Percentiles rank a stretch among this genome's conserved stretches.
phyloP scores from a whole-genome alignment of 164 flowering plant species.

The Stephania yunnanensis region DNA sequence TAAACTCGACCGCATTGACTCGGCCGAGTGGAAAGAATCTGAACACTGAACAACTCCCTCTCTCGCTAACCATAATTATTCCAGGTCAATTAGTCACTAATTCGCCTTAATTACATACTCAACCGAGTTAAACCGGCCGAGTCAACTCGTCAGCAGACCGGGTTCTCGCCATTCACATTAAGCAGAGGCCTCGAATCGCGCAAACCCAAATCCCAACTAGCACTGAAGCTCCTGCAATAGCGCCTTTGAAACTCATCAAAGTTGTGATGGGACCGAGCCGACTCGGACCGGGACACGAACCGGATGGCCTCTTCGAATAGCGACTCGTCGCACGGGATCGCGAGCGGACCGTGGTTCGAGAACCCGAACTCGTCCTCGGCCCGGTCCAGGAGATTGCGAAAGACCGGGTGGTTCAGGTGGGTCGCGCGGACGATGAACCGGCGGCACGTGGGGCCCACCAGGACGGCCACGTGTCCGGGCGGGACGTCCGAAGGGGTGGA shows the following conservation, averaged over 20 bases:
- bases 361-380: constrained; percentile 68
- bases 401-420: constrained; percentile 60
- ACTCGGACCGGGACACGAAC: constrained; percentile 31
- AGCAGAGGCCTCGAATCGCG: constrained; percentile 50
- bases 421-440: constrained; percentile 54
- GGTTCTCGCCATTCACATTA: constrained; percentile 23
- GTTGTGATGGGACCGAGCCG: constrained; percentile 23
- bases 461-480: constrained; percentile 66
- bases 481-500: constrained; percentile 52
- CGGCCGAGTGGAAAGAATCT: constrained; percentile 10
- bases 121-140: constrained; percentile 5
- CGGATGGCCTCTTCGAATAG: constrained; percentile 50
- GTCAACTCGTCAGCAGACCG: constrained; percentile 19
- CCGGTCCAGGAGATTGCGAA: constrained; percentile 41
- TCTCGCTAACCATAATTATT: not conserved
- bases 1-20: constrained; percentile 7
- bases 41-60: no score
- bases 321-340: constrained; percentile 68
- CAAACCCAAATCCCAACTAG: constrained; percentile 31
- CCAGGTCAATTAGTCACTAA: not conserved
- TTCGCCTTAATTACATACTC: not conserved
- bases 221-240: constrained; percentile 28
- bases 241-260: constrained; percentile 35
- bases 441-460: constrained; percentile 37
- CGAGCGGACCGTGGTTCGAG: constrained; percentile 45